Evolutionary conservation across 169 alveolate genomes (phyloP).

Genomic region (Eimeria maxima): DNA sequence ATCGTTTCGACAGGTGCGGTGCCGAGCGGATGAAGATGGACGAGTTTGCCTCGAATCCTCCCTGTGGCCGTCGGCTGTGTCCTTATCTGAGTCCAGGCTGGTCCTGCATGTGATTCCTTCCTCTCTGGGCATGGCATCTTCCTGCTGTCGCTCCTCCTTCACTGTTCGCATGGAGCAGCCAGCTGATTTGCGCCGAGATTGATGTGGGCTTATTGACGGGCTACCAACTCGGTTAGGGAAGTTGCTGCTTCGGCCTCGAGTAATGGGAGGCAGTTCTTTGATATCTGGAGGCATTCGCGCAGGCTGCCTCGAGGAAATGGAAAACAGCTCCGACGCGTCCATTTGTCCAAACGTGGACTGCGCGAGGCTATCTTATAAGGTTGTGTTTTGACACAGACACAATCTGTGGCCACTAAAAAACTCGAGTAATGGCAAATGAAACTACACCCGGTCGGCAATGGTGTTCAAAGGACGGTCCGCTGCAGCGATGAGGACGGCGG

Average conservation of each 20-base stretch:
- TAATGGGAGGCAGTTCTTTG: conserved; percentile 77
- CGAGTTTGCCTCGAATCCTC: conserved; percentile 15
- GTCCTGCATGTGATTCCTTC: not conserved
- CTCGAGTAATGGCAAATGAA: not conserved
- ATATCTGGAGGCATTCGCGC: conserved; percentile 80
- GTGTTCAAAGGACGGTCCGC: not conserved
- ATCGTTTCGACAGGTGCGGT: conserved; percentile 58
- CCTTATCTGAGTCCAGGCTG: conserved; percentile 37
- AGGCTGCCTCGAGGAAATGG: conserved; percentile 78
- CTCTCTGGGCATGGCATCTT: not conserved
- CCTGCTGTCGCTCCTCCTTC: conserved; percentile 70
- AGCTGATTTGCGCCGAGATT: conserved; percentile 74
- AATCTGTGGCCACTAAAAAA: not conserved
- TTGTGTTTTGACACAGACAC: not conserved
- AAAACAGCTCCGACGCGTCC: conserved; percentile 75
- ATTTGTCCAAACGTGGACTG: conserved; percentile 50
- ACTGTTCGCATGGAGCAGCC: conserved; percentile 75
- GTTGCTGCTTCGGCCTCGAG: conserved; percentile 73
- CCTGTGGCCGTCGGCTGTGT: not conserved
- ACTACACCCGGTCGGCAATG: not conserved
- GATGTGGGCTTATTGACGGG: conserved; percentile 59
- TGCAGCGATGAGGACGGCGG: not conserved
- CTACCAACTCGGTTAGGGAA: conserved; percentile 65
- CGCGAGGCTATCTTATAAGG: conserved; percentile 12
- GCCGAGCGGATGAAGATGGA: conserved; percentile 24